Percentiles rank a stretch among this genome's conserved stretches.
Evolutionary conservation across 306 rosid species (phyloP).

Genomic region (Trifolium subterraneum): DNA sequence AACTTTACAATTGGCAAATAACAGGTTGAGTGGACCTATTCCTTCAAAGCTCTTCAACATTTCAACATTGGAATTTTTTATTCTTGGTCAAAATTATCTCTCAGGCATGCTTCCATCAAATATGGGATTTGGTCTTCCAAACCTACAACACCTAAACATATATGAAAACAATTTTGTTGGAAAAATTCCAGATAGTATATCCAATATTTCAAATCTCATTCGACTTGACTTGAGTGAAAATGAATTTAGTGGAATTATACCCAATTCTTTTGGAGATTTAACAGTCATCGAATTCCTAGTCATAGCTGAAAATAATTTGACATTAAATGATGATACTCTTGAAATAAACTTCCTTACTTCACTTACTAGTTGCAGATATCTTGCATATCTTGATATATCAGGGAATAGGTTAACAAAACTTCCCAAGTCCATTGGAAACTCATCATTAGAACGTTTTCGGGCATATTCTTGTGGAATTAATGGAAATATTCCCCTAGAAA

Average conservation of each 20-base stretch:
- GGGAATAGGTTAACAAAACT: not conserved
- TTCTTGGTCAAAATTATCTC: too few species aligned
- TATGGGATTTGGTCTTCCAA: too few species aligned
- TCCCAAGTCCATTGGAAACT: conserved; percentile 42
- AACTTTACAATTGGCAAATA: too few species aligned
- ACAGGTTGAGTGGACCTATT: too few species aligned
- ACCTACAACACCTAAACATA: too few species aligned
- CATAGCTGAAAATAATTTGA: conserved; percentile 8
- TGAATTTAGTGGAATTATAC: conserved; percentile 19
- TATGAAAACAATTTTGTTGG: too few species aligned
- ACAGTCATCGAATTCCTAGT: not conserved
- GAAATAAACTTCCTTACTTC: conserved; percentile 11
- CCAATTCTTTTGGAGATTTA: conserved; percentile 22
- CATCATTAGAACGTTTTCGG: not conserved
- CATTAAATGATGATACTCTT: conserved; percentile 2
- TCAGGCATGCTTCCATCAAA: too few species aligned
- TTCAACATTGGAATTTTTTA: too few species aligned
- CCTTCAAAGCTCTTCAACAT: too few species aligned
- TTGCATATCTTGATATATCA: not conserved
- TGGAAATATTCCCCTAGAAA: conserved; percentile 35
- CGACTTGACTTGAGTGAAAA: not conserved
- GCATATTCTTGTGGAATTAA: conserved; percentile 8
- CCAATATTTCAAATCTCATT: too few species aligned
- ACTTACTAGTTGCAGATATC: conserved; percentile 9
- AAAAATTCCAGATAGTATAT: too few species aligned